These are phyloP conservation scores for Coelastrella sp. DNA, from an alignment of 139 green algal species.

Conservation along the genomic window DNA sequence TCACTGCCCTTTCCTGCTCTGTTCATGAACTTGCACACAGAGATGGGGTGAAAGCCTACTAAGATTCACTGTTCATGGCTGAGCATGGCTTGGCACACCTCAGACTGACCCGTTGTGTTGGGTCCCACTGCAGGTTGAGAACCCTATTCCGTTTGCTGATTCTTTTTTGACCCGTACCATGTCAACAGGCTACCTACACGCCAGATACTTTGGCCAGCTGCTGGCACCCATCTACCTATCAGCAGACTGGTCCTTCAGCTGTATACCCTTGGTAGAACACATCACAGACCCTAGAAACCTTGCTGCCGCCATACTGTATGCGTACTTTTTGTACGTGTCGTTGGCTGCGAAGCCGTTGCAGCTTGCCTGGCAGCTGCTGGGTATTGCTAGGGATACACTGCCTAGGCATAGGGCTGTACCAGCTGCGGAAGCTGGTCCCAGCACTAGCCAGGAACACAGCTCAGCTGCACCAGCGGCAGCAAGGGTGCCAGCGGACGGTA, in stretches of 20 bases:
- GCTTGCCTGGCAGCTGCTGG: conserved; percentile 45
- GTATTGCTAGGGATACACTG: too few species aligned
- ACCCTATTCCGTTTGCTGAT: conserved; percentile 82
- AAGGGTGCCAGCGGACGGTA: too few species aligned
- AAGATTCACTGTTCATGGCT: too few species aligned
- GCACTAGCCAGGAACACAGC: too few species aligned
- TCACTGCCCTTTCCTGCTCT: too few species aligned
- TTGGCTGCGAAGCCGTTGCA: conserved; percentile 50
- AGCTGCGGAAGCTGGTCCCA: too few species aligned
- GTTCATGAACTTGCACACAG: too few species aligned
- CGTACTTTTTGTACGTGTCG: conserved; percentile 23
- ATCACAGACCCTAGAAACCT: conserved; percentile 69
- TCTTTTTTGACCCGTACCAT: conserved; percentile 52
- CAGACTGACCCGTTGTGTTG: not conserved
- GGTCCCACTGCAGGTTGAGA: conserved; percentile 76
- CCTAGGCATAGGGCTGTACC: too few species aligned
- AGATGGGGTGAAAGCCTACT: too few species aligned
- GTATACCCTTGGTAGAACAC: conserved; percentile 70
- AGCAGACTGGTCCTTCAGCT: conserved; percentile 86
- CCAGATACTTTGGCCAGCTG: conserved; percentile 75
- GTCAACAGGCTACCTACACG: conserved; percentile 75
- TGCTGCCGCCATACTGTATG: conserved; percentile 61
- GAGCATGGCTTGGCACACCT: not conserved
- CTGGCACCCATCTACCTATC: conserved; percentile 74
- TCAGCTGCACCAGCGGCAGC: conserved; percentile 2